These are phyloP conservation scores for Rachicladosporium sp. DNA, from an alignment of 2,329 filamentous ascomycete genomes.

Conservation along the genomic window DNA sequence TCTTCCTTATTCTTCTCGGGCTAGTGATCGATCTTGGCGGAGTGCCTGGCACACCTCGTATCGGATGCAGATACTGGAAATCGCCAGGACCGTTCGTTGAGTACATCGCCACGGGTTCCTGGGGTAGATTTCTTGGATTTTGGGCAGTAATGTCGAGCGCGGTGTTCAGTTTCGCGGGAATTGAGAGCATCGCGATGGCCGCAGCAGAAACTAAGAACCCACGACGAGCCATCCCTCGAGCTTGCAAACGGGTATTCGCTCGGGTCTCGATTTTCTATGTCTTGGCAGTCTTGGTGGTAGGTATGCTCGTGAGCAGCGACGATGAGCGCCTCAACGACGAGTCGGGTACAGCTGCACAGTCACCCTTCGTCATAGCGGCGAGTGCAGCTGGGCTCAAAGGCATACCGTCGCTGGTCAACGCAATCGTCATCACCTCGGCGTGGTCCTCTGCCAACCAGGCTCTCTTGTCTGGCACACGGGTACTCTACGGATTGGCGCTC, in stretches of 20 bases:
- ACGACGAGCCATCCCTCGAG: slow-evolving; percentile 11
- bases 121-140: slow-evolving; percentile 32
- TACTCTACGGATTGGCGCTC: slow-evolving; percentile 43
- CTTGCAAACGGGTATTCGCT: slow-evolving; percentile 14
- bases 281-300: slow-evolving; percentile 25
- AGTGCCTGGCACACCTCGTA: slow-evolving; percentile 26
- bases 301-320: slow-evolving; percentile 28
- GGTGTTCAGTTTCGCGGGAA: slow-evolving; percentile 14
- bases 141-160: slow-evolving; percentile 16
- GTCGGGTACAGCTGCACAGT: slow-evolving; percentile 28
- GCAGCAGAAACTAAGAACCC: slow-evolving; percentile 16
- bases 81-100: slow-evolving; percentile 31
- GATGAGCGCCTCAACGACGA: slow-evolving; percentile 21
- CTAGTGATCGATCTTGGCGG: slow-evolving; percentile 33
- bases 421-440: slow-evolving; percentile 53
- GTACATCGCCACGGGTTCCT: slow-evolving; percentile 23
- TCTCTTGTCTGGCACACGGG: slow-evolving; percentile 40
- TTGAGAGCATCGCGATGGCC: slow-evolving; percentile 15
- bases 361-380: slow-evolving; percentile 48
- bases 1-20: slow-evolving; percentile 32
- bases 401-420: slow-evolving; percentile 55
- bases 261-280: slow-evolving; percentile 27
- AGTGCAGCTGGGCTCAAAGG: slow-evolving; percentile 46
- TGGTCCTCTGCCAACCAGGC: slow-evolving; percentile 45
- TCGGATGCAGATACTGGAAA: slow-evolving; percentile 35